These are phyloP conservation scores for Bretschneidera sinensis DNA, from an alignment of 345 rosid species.

Conservation along the genomic window DNA sequence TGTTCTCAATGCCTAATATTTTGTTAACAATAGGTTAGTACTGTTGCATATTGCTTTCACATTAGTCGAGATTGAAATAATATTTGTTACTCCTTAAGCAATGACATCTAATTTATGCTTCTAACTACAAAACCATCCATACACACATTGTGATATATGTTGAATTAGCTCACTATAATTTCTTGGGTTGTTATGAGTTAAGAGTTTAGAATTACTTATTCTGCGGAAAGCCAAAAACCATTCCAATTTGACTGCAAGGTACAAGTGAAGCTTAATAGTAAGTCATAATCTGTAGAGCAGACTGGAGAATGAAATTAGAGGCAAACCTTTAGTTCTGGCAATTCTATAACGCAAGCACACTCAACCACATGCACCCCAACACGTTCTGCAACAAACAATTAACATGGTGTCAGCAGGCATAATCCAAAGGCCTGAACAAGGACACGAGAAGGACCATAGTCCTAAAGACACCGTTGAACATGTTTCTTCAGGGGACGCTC, in stretches of 20 bases:
- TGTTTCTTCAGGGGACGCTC: background rate
- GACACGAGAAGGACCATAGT: background rate
- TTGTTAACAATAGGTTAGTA: no score
- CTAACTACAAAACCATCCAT: background rate
- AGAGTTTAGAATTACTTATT: background rate
- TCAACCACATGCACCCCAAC: constrained; percentile 84
- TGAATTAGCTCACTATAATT: background rate
- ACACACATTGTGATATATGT: background rate
- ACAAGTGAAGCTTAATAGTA: background rate
- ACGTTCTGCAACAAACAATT: constrained; percentile 58
- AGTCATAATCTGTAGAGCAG: background rate
- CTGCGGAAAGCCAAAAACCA: background rate
- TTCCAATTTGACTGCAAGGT: background rate
- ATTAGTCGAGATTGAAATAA: no score
- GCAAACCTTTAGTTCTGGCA: constrained; percentile 73
- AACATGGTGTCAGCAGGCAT: constrained; percentile 9
- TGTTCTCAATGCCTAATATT: no score
- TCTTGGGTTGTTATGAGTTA: background rate
- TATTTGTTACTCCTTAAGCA: background rate
- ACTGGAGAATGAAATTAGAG: background rate
- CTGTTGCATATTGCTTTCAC: no score
- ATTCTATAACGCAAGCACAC: constrained; percentile 94
- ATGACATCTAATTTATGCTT: background rate
- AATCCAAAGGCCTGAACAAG: constrained; percentile 2
- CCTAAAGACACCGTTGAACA: background rate